Conservation (phyloP, 1,139 yeast genomes). For the Pneumocystis canis region DNA sequence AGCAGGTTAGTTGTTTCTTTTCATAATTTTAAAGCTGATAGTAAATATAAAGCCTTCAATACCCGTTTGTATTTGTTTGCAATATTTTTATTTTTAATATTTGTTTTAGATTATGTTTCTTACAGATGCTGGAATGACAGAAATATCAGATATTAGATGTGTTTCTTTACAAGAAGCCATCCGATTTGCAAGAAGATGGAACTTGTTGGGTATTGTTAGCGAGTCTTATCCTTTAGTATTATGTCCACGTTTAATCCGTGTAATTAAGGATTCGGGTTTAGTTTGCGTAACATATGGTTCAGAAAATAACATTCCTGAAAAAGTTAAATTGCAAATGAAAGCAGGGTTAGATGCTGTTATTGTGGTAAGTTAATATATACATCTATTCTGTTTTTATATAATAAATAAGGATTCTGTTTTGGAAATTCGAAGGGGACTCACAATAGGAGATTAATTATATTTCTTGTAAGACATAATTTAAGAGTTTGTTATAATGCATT, state of each 20-base stretch:
- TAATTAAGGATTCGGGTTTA: slow-evolving; percentile 75
- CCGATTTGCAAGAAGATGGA: slow-evolving; percentile 84
- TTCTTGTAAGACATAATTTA: neutral
- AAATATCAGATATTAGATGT: slow-evolving; percentile 82
- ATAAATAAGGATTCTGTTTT: slow-evolving; percentile 44
- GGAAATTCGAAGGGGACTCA: slow-evolving; percentile 76
- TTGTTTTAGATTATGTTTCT: slow-evolving; percentile 60
- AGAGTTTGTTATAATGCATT: neutral
- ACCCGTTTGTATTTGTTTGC: neutral
- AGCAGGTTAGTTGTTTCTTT: slow-evolving; percentile 33
- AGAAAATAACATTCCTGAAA: slow-evolving; percentile 70
- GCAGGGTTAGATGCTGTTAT: slow-evolving; percentile 97
- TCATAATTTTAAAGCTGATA: neutral
- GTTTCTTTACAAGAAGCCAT: slow-evolving; percentile 81
- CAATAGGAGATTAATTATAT: slow-evolving; percentile 10
- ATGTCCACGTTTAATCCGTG: slow-evolving; percentile 71
- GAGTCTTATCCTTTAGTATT: slow-evolving; percentile 73
- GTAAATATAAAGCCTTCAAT: neutral
- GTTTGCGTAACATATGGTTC: slow-evolving; percentile 90
- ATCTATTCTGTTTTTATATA: neutral
- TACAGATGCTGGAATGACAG: slow-evolving; percentile 72
- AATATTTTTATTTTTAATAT: slow-evolving; percentile 31
- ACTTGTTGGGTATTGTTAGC: slow-evolving; percentile 77
- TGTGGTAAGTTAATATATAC: slow-evolving; percentile 33
- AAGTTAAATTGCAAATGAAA: slow-evolving; percentile 72